These are phyloP conservation scores for Hygrocybe punicea DNA, from an alignment of 768 basidiomycete species.

Conservation along the genomic window DNA sequence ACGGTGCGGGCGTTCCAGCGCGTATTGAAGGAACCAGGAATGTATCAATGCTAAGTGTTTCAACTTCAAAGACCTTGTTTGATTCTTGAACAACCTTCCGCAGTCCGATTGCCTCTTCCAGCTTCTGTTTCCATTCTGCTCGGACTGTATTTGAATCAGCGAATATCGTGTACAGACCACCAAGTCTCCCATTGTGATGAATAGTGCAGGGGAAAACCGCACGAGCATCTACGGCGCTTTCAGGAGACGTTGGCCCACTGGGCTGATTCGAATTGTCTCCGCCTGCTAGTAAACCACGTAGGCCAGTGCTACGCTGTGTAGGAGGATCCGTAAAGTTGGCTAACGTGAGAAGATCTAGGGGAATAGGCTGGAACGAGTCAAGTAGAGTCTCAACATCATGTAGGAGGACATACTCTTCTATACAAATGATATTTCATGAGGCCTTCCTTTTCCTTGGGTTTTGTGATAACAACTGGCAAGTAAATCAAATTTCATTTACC, in stretches of 20 bases:
- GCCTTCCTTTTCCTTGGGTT: slow-evolving; percentile 75
- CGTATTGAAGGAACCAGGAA: slow-evolving; percentile 74
- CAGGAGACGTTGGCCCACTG: slow-evolving; percentile 26
- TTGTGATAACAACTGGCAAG: slow-evolving; percentile 81
- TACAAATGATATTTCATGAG: slow-evolving; percentile 75
- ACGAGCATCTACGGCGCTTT: slow-evolving; percentile 58
- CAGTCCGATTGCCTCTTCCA: slow-evolving; percentile 83
- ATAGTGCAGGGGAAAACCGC: slow-evolving; percentile 85
- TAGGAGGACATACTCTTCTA: slow-evolving; percentile 54
- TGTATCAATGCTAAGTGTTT: slow-evolving; percentile 83
- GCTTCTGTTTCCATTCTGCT: slow-evolving; percentile 82
- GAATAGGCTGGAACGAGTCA: slow-evolving; percentile 66
- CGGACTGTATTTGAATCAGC: slow-evolving; percentile 76
- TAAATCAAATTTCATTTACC: neutral
- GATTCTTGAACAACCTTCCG: slow-evolving; percentile 87
- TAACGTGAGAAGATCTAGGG: slow-evolving; percentile 83
- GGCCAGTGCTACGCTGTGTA: slow-evolving; percentile 67
- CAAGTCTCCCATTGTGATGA: slow-evolving; percentile 82
- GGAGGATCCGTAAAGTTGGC: slow-evolving; percentile 80
- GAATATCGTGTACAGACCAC: slow-evolving; percentile 83
- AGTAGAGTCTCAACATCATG: neutral
- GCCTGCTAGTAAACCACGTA: slow-evolving; percentile 57
- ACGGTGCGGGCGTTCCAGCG: slow-evolving; percentile 44
- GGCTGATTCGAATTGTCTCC: slow-evolving; percentile 21
- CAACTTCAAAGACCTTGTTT: slow-evolving; percentile 92